These are phyloP conservation scores for Schizochytrium sp. DNA, from an alignment of 108 stramenopile species.

Conservation along the genomic window DNA sequence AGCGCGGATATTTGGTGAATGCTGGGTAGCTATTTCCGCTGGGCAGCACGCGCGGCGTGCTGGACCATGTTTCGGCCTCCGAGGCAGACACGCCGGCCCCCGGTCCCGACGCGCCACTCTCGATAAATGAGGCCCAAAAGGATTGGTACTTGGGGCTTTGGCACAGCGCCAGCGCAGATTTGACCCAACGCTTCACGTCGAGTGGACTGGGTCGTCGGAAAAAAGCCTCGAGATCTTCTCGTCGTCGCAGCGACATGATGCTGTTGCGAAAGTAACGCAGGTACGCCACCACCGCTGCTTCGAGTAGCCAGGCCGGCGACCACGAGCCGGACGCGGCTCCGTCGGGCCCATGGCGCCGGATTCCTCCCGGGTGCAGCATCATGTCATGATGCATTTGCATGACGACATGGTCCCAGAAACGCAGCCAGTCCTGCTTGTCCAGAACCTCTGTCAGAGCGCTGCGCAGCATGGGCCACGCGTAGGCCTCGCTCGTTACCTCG, in stretches of 20 bases:
- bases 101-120: too few relatives aligned
- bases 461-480: conserved; percentile 26
- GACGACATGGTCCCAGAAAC: conserved; percentile 27
- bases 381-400: background rate
- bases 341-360: too few relatives aligned
- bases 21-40: background rate
- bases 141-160: background rate
- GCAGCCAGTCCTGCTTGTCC: conserved; percentile 23
- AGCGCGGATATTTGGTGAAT: background rate
- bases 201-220: background rate
- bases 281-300: background rate
- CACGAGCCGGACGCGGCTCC: background rate
- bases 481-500: background rate
- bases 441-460: conserved; percentile 24
- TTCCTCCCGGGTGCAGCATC: too few relatives aligned
- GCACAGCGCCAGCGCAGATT: background rate
- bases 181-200: background rate
- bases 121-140: background rate
- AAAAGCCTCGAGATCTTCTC: background rate
- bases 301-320: background rate
- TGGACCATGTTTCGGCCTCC: background rate
- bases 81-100: background rate
- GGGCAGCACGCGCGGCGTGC: background rate
- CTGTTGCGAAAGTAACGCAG: conserved; percentile 13
- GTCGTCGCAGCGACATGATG: background rate